Evolutionary conservation across 768 basidiomycete species (phyloP).

Genomic region (Amyloporia xantha): DNA sequence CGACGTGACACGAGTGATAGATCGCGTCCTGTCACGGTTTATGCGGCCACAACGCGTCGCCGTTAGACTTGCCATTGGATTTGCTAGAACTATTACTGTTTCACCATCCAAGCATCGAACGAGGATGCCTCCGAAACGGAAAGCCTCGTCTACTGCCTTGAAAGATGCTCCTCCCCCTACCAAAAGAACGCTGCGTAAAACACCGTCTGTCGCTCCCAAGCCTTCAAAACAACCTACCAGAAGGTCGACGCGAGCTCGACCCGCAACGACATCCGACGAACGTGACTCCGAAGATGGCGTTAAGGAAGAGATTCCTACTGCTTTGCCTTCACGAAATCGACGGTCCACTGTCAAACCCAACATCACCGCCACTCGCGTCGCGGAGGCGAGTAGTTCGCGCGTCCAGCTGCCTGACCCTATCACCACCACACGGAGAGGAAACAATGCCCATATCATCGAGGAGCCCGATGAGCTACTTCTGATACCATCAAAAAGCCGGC

Average conservation of each 20-base stretch:
- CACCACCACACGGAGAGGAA: background rate
- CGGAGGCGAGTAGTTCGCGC: background rate
- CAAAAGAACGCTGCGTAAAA: constrained; percentile 16
- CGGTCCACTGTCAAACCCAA: background rate
- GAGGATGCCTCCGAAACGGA: constrained; percentile 29
- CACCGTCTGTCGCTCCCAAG: constrained; percentile 1
- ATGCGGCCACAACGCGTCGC: too few species aligned
- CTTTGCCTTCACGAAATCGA: background rate
- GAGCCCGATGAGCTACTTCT: constrained; percentile 10
- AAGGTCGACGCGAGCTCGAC: background rate
- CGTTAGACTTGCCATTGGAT: too few species aligned
- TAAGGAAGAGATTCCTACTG: background rate
- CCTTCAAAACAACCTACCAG: background rate
- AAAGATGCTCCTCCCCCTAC: constrained; percentile 13
- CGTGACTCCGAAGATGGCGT: background rate
- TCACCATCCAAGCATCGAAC: too few species aligned
- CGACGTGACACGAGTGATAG: constrained; percentile 4
- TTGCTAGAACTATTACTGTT: too few species aligned
- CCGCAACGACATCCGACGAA: background rate
- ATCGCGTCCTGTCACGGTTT: background rate
- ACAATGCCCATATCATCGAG: constrained; percentile 1
- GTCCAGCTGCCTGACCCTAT: constrained; percentile 4
- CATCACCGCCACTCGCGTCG: constrained; percentile 1
- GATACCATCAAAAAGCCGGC: constrained; percentile 4
- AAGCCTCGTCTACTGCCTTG: constrained; percentile 15